A percentile compares a stretch with the other conserved stretches of the same genome.
These are phyloP conservation scores for Ormosia emarginata DNA, from an alignment of 306 rosid genomes.

Conservation along the genomic window DNA sequence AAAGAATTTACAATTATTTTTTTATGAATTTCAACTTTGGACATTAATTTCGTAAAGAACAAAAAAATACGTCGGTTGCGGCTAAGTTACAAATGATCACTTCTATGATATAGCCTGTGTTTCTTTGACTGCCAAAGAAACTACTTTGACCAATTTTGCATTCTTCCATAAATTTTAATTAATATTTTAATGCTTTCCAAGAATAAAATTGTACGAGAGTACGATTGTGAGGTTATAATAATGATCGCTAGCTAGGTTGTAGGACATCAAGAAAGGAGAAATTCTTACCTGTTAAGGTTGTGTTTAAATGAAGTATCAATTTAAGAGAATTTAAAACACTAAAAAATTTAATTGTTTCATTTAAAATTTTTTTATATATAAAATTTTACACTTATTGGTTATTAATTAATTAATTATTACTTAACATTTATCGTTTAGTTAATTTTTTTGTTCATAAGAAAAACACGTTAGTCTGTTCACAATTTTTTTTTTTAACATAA, in stretches of 20 bases:
- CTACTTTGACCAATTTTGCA: slow-evolving; percentile 8
- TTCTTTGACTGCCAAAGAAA: slow-evolving; percentile 1
- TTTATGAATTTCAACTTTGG: background rate
- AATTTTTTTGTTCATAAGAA: too few species aligned
- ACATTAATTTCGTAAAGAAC: background rate
- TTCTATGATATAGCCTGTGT: slow-evolving; percentile 26
- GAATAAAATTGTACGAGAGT: slow-evolving; percentile 8
- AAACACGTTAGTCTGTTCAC: too few species aligned
- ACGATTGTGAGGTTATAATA: slow-evolving; percentile 1
- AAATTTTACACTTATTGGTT: too few species aligned
- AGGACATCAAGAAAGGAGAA: slow-evolving; percentile 3
- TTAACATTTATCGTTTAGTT: too few species aligned
- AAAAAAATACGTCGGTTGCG: background rate
- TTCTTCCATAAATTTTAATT: background rate
- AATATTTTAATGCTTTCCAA: background rate
- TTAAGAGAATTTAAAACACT: too few species aligned
- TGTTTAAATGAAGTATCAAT: too few species aligned
- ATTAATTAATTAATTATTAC: too few species aligned
- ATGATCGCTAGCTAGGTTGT: slow-evolving; percentile 12
- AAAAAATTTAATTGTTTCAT: too few species aligned
- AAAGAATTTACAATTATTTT: too few species aligned
- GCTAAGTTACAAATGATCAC: slow-evolving; percentile 15
- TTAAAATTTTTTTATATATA: too few species aligned
- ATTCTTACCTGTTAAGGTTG: too few species aligned
- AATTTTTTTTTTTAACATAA: too few species aligned